Conservation (phyloP, 345 rosid species). For the Acer negundo region DNA sequence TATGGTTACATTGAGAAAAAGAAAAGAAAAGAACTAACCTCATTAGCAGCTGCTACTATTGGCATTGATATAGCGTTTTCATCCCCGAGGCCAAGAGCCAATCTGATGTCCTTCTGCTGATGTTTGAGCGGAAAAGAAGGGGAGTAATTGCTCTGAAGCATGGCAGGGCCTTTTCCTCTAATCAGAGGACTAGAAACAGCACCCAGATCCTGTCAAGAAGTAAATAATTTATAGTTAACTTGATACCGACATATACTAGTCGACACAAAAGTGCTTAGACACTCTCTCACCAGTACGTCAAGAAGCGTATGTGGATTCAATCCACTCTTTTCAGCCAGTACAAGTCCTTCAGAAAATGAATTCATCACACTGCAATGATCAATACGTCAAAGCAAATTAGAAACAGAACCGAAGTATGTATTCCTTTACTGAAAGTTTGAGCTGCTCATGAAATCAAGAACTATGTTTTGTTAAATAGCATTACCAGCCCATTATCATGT, state of each 20-base stretch:
- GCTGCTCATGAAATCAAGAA: neutral
- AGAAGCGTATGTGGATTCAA: conserved; percentile 71
- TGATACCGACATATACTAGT: conserved; percentile 1
- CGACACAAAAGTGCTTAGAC: neutral
- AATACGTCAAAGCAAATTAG: neutral
- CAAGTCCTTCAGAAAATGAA: conserved; percentile 92
- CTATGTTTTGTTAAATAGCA: neutral
- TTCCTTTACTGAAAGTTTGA: neutral
- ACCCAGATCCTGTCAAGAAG: conserved; percentile 70
- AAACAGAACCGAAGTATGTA: neutral
- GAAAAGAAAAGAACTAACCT: conserved; percentile 46
- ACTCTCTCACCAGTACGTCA: conserved; percentile 66
- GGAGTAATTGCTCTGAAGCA: conserved; percentile 64
- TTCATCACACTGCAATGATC: conserved; percentile 70
- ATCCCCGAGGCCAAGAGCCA: conserved; percentile 98
- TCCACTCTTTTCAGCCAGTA: conserved; percentile 77
- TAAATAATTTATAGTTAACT: conserved; percentile 9
- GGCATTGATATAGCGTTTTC: conserved; percentile 90
- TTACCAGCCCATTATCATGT: conserved; percentile 99
- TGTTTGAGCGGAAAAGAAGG: conserved; percentile 90
- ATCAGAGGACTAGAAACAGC: conserved; percentile 86
- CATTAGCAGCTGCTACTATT: conserved; percentile 90
- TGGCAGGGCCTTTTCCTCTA: conserved; percentile 78
- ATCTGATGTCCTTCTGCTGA: conserved; percentile 92
- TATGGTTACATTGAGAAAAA: neutral